Conservation (phyloP, 208 protist genomes). For the Giardia muris region DNA sequence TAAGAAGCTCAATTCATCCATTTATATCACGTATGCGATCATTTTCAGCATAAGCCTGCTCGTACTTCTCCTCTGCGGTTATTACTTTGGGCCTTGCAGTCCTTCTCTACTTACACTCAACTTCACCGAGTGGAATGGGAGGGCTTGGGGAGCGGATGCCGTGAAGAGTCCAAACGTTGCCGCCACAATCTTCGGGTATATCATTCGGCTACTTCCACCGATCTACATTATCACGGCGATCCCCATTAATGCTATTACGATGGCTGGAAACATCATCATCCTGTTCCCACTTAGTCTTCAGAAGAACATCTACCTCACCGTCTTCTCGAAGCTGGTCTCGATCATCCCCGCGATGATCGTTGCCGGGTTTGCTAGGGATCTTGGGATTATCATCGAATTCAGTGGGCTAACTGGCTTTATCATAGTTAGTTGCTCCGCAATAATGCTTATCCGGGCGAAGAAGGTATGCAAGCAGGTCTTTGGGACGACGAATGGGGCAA, state of each 20-base stretch:
- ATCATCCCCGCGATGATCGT: constrained; percentile 10
- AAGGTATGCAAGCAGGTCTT: constrained; percentile 10
- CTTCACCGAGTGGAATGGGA: background rate
- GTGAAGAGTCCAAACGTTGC: background rate
- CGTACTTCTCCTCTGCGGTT: background rate
- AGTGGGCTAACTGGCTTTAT: background rate
- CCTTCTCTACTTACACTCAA: background rate
- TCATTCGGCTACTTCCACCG: background rate
- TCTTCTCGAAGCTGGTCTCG: background rate
- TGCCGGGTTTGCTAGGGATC: background rate
- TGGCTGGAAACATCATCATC: background rate
- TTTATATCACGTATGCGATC: background rate
- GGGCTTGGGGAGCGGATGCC: background rate
- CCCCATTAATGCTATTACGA: constrained; percentile 3
- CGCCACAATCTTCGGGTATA: background rate
- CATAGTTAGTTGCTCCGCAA: background rate
- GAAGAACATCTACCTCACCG: background rate
- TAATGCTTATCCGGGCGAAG: background rate
- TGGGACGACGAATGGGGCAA: background rate
- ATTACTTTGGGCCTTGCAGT: background rate
- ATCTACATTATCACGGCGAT: background rate
- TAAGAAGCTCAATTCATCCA: background rate
- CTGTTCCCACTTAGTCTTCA: background rate
- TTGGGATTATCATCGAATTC: background rate
- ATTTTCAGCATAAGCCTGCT: background rate